Percentiles rank a stretch among this genome's conserved stretches.
Conservation (phyloP, 208 protist species). For the Leishmania braziliensis region DNA sequence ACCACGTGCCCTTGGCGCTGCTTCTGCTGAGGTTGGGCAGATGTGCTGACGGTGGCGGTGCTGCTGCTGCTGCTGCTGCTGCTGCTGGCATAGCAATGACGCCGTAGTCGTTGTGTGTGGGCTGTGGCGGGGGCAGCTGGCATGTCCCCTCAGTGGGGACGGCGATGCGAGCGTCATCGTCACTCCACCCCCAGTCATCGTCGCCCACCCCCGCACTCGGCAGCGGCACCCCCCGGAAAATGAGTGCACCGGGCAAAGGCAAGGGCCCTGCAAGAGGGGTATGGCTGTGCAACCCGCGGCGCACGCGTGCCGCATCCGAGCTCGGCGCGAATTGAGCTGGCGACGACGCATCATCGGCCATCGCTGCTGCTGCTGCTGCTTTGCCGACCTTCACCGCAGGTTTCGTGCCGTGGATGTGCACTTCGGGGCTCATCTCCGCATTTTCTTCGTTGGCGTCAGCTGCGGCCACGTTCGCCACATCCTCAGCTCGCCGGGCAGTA, state of each 20-base stretch:
- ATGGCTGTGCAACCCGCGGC: neutral
- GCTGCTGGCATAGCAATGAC: neutral
- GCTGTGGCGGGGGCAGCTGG: neutral
- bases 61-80: neutral
- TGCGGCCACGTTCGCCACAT: neutral
- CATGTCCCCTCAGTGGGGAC: neutral
- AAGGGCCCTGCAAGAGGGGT: neutral
- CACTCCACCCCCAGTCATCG: conserved; percentile 16
- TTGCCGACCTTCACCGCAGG: neutral
- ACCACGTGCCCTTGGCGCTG: conserved; percentile 4
- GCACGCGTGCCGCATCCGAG: neutral
- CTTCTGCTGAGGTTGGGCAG: neutral
- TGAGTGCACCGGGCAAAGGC: neutral
- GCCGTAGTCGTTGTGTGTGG: neutral
- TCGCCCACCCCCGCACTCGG: neutral
- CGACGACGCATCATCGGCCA: neutral
- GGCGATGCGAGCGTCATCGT: neutral
- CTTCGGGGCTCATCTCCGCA: neutral
- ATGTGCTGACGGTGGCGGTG: neutral
- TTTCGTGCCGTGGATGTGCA: neutral
- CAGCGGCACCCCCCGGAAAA: neutral
- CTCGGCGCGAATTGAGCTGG: neutral
- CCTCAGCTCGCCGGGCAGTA: neutral
- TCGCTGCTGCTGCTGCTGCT: neutral
- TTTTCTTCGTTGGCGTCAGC: conserved; percentile 11